Percentiles rank a stretch among this genome's conserved stretches.
These are phyloP conservation scores for Rossbeevera mucosa DNA, from an alignment of 768 basidiomycete genomes.

Conservation along the genomic window DNA sequence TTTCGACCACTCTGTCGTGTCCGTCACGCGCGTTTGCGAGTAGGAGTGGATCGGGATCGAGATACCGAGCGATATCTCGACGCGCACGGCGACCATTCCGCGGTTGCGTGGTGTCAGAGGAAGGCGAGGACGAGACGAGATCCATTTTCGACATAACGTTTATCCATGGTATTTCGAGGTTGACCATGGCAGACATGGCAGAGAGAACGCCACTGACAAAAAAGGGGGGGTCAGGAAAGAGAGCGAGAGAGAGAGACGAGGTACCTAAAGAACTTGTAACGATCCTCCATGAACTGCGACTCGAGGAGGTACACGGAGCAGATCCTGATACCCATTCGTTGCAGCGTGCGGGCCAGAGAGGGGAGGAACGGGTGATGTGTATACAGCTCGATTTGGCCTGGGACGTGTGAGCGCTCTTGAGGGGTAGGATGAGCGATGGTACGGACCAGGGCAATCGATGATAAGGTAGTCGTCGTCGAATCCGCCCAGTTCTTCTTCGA, in stretches of 20 bases:
- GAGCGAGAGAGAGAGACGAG: neutral
- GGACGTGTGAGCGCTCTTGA: conserved; percentile 5
- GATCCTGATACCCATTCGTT: conserved; percentile 76
- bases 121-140: conserved; percentile 54
- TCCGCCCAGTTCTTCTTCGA: conserved; percentile 91
- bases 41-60: conserved; percentile 92
- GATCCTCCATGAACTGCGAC: conserved; percentile 99
- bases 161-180: conserved; percentile 94
- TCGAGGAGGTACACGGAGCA: conserved; percentile 92
- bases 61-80: conserved; percentile 88
- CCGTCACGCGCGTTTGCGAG: conserved; percentile 51
- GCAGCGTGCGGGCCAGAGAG: conserved; percentile 71
- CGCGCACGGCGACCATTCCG: conserved; percentile 69
- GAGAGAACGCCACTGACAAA: conserved; percentile 78
- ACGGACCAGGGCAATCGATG: conserved; percentile 82
- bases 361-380: conserved; percentile 98
- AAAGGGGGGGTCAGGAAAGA: conserved; percentile 4
- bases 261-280: conserved; percentile 94
- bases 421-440: neutral
- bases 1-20: conserved; percentile 40
- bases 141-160: conserved; percentile 99
- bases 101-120: conserved; percentile 42
- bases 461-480: conserved; percentile 96
- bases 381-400: conserved; percentile 97
- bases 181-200: conserved; percentile 99